These are phyloP conservation scores for Ampelomyces quisqualis DNA, from an alignment of 2,329 filamentous ascomycete species.

Conservation along the genomic window DNA sequence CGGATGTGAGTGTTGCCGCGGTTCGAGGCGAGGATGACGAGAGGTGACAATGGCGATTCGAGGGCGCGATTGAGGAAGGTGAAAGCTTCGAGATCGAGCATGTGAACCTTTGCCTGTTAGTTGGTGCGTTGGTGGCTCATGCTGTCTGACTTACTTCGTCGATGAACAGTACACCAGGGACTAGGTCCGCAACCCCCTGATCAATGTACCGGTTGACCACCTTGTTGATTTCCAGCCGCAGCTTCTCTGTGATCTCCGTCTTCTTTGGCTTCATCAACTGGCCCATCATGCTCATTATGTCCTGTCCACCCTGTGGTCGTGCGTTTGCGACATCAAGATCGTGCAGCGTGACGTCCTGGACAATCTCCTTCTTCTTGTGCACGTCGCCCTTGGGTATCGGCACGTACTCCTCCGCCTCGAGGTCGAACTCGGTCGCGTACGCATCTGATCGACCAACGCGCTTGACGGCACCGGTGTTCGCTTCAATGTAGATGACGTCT, in stretches of 20 bases:
- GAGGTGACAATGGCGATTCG: slow-evolving; percentile 90
- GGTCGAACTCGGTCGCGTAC: slow-evolving; percentile 96
- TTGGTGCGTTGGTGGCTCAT: neutral
- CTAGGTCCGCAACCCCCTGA: slow-evolving; percentile 93
- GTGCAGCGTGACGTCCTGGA: slow-evolving; percentile 96
- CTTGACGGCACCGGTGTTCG: slow-evolving; percentile 97
- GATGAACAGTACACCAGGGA: slow-evolving; percentile 98
- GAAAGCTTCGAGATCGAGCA: slow-evolving; percentile 99
- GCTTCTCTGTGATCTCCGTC: slow-evolving; percentile 98
- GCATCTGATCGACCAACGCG: slow-evolving; percentile 93
- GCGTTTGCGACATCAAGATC: slow-evolving; percentile 96
- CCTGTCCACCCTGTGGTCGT: slow-evolving; percentile 91
- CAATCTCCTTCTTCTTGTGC: slow-evolving; percentile 99
- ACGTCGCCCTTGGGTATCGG: slow-evolving; percentile 98
- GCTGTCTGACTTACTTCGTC: slow-evolving; percentile 71
- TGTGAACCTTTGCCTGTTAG: slow-evolving; percentile 71
- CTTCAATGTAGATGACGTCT: slow-evolving; percentile 98
- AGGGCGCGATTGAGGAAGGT: slow-evolving; percentile 98
- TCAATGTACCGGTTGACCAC: slow-evolving; percentile 99
- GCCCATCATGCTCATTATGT: slow-evolving; percentile 99
- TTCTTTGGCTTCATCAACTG: slow-evolving; percentile 99
- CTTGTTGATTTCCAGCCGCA: slow-evolving; percentile 96
- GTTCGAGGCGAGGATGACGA: slow-evolving; percentile 97
- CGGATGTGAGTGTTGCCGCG: slow-evolving; percentile 91
- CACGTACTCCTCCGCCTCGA: slow-evolving; percentile 98